Conservation (phyloP, 257 asterid genomes). For the Haberlea rhodopensis region DNA sequence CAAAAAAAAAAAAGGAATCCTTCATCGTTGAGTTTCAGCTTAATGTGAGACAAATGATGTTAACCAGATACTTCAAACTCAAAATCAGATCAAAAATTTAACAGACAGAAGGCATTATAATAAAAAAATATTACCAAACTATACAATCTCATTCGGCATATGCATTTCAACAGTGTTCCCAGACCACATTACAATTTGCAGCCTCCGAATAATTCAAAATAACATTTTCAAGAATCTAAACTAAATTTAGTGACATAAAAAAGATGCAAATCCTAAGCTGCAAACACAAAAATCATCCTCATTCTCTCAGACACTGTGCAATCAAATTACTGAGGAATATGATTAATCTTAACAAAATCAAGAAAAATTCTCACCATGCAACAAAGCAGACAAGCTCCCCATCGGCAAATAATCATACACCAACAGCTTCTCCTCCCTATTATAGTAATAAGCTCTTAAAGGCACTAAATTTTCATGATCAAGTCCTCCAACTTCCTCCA, state of each 20-base stretch:
- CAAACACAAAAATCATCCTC: not conserved
- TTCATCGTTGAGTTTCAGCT: constrained; percentile 4
- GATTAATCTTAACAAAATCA: not conserved
- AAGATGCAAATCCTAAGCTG: not conserved
- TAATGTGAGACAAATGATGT: constrained; percentile 20
- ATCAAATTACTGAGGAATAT: not conserved
- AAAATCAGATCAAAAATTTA: constrained; percentile 9
- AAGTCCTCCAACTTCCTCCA: constrained; percentile 75
- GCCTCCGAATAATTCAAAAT: constrained; percentile 1
- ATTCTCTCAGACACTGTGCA: not conserved
- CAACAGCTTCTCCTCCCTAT: constrained; percentile 74
- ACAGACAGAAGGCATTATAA: constrained; percentile 19
- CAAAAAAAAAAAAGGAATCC: constrained; percentile 20
- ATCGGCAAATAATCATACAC: constrained; percentile 80
- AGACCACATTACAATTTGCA: not conserved
- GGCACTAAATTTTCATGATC: constrained; percentile 75
- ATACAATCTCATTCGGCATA: constrained; percentile 10
- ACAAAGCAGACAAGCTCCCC: constrained; percentile 93
- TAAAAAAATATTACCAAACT: constrained; percentile 4
- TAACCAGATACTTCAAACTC: constrained; percentile 1
- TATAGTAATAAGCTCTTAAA: constrained; percentile 71
- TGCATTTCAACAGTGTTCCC: not conserved
- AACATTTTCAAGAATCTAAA: constrained; percentile 6
- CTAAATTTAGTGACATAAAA: not conserved
- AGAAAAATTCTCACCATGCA: constrained; percentile 59